Percentiles rank a stretch among this genome's conserved stretches.
Evolutionary conservation across 805 yeast genomes (phyloP).

Genomic region (Pichia occidentalis): DNA sequence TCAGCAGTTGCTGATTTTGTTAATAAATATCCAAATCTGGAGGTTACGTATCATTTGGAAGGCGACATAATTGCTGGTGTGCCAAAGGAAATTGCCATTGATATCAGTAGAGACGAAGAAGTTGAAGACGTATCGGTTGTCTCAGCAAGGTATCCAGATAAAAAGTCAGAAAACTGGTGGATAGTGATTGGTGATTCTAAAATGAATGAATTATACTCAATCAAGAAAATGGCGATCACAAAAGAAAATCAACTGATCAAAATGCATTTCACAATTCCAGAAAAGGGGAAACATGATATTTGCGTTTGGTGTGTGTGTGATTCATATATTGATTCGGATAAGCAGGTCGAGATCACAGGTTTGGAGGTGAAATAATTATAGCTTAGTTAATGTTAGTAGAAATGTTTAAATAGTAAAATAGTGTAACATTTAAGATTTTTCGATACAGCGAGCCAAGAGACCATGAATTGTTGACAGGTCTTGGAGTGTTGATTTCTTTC

Average conservation of each 20-base stretch:
- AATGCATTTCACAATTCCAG: slow-evolving; percentile 52
- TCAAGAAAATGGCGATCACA: slow-evolving; percentile 54
- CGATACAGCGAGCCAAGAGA: no score
- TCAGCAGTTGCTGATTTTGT: slow-evolving; percentile 78
- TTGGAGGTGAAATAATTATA: slow-evolving; percentile 1
- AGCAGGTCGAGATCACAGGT: slow-evolving; percentile 46
- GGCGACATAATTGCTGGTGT: slow-evolving; percentile 37
- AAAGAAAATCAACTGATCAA: slow-evolving; percentile 46
- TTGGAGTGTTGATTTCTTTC: no score
- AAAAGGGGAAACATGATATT: slow-evolving; percentile 53
- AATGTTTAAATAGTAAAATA: no score
- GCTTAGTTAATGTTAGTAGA: no score
- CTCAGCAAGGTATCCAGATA: slow-evolving; percentile 51
- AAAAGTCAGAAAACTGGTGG: slow-evolving; percentile 80
- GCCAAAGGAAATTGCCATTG: slow-evolving; percentile 41
- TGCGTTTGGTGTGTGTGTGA: slow-evolving; percentile 86
- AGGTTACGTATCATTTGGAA: slow-evolving; percentile 49
- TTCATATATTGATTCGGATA: slow-evolving; percentile 88
- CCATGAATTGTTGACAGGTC: no score
- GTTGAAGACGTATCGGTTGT: slow-evolving; percentile 55
- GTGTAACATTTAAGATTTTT: no score
- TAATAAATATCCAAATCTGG: slow-evolving; percentile 84
- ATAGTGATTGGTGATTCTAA: slow-evolving; percentile 66
- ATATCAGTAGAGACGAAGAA: slow-evolving; percentile 68
- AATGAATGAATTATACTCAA: slow-evolving; percentile 59